These are phyloP conservation scores for Cladosporium halotolerans DNA, from an alignment of 2,329 filamentous ascomycete species.

Conservation along the genomic window DNA sequence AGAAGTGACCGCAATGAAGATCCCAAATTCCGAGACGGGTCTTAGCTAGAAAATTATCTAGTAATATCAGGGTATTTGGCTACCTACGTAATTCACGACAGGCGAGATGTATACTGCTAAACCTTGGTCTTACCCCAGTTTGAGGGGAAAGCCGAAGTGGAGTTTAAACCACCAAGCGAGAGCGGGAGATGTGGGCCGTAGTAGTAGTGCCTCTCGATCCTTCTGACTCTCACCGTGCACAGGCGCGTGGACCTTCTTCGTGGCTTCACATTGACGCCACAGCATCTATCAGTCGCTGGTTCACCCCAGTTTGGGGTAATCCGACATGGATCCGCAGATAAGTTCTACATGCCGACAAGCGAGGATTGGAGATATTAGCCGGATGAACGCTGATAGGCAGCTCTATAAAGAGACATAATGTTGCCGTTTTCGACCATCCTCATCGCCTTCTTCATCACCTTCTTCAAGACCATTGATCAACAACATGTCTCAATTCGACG, in stretches of 20 bases:
- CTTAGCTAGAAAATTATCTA: too few relatives aligned
- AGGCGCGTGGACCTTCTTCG: constrained; percentile 4
- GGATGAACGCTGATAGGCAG: neutral
- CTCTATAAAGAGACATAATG: neutral
- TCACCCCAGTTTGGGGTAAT: neutral
- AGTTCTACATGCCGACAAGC: neutral
- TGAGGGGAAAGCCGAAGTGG: too few relatives aligned
- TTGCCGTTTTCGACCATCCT: neutral
- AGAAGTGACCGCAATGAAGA: too few relatives aligned
- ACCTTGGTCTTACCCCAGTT: too few relatives aligned
- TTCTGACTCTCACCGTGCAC: neutral
- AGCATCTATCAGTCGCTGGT: neutral
- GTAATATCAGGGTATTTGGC: too few relatives aligned
- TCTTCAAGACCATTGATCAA: neutral
- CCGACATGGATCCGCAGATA: neutral
- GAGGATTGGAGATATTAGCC: neutral
- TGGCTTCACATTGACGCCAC: neutral
- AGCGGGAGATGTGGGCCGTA: too few relatives aligned
- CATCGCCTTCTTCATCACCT: too few relatives aligned
- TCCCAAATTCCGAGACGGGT: too few relatives aligned
- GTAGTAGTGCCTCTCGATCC: neutral
- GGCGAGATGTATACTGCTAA: too few relatives aligned
- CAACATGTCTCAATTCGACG: constrained; percentile 27
- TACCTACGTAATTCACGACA: too few relatives aligned
- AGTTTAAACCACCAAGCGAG: too few relatives aligned